Conservation (phyloP, 2,329 filamentous ascomycete species). For the Ceratocystis albifundus region DNA sequence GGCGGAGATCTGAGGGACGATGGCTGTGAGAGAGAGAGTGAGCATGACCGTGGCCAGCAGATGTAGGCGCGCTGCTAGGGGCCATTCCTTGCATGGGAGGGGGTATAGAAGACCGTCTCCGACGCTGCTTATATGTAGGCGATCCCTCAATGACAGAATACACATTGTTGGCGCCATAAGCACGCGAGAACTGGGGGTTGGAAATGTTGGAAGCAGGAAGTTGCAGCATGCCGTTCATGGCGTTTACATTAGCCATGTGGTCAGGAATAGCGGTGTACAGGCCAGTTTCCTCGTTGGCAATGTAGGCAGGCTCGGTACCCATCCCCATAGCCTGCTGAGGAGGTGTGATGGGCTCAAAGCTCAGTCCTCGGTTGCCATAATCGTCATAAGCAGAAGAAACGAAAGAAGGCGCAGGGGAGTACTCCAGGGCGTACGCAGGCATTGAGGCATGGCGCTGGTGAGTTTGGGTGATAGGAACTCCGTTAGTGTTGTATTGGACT, state of each 20-base stretch:
- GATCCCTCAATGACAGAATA: slow-evolving; percentile 97
- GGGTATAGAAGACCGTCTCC: slow-evolving; percentile 85
- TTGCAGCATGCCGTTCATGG: slow-evolving; percentile 81
- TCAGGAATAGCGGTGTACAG: slow-evolving; percentile 93
- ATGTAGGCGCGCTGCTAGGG: slow-evolving; percentile 51
- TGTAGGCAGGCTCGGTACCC: slow-evolving; percentile 83
- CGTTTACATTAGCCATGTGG: slow-evolving; percentile 58
- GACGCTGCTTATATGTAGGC: slow-evolving; percentile 94
- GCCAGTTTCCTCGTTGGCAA: slow-evolving; percentile 94
- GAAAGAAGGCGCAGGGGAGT: slow-evolving; percentile 94
- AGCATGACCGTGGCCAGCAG: slow-evolving; percentile 30
- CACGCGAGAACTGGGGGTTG: slow-evolving; percentile 65
- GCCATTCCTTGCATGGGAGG: slow-evolving; percentile 56
- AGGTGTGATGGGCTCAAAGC: slow-evolving; percentile 92
- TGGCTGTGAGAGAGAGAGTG: slow-evolving; percentile 43
- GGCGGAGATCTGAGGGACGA: slow-evolving; percentile 77
- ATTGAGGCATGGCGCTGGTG: slow-evolving; percentile 97
- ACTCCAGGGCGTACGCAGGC: slow-evolving; percentile 88
- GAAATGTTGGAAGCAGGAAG: slow-evolving; percentile 75
- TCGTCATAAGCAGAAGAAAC: slow-evolving; percentile 98
- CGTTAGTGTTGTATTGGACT: slow-evolving; percentile 84
- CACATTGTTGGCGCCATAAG: slow-evolving; percentile 63
- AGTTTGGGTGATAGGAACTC: slow-evolving; percentile 67
- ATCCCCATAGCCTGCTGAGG: slow-evolving; percentile 79
- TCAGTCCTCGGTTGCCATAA: slow-evolving; percentile 91